Evolutionary conservation across 805 yeast species (phyloP), one percentile per base, ranked within the genome.

Genomic region (Wickerhamiella azyma): DNA sequence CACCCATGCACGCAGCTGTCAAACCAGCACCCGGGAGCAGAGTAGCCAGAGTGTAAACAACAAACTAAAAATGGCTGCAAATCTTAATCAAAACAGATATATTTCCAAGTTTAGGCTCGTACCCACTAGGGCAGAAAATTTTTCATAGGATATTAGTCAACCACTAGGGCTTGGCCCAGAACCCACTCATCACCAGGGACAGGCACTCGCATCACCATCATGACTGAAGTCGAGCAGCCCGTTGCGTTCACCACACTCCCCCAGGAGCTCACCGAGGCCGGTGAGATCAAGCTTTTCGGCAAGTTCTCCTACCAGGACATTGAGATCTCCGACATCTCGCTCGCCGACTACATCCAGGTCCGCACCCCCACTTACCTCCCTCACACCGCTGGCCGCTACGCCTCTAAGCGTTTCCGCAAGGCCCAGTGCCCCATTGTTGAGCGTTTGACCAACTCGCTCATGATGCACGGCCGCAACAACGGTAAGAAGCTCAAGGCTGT

Each of bases 401-500:
- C 97, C 66, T 71, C 85, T 75, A 92, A 92, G 85, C 88, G 98
- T 76, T 92, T 92, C 84, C 88, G 97, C 82, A 92, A 92, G 83
- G 92, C 97, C 61, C 98, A 92, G 79, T 88, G 96, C 77, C 97
- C 97, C 67, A 81, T 92, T 71, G 72, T 92, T 63, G 99, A 92
- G 82, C 89, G 99, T 81, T 79, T 92, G 72, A 89, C 97, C 75
- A 89, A 92, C 89, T 83, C 98, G 57, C 79, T 92, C 70, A 92
- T 92, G 98, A 92, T 92, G 98, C 88, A 92, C 83, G 99, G 99
- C 79, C 89, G 97, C 80, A 92, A 92, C 94, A 92, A 94, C 83
- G 99, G 99, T 81, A 92, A 92, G 82, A 92, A 92, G 79, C 85
- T 94, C 73, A 88, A 89, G 84, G 98, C 99, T 65, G 97, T 92